Base-by-base conservation (phyloP, 495 filamentous ascomycete species). In the Penicillium coprophilum region DNA sequence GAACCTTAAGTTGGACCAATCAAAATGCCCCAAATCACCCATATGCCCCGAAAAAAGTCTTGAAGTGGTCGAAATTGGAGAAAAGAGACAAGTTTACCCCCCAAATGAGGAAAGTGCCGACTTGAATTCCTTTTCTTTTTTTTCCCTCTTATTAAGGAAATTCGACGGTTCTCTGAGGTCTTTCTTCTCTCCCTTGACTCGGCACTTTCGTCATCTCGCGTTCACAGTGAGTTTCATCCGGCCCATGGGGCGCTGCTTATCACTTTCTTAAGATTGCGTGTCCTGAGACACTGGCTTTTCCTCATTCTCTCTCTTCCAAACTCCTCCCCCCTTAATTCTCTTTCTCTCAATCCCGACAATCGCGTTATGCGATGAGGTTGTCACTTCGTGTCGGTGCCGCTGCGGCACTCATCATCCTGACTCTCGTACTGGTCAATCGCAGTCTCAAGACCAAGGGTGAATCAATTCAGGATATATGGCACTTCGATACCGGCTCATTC, bases 341-440 rank as follows among this genome's bases (percentile, higher is more conserved):
- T 19, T 23, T 32, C 23, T 39, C 40, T 13, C 17, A 7, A 38
- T n/a, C 39, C 32, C 46, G 8, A 44, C 27, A 34, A 63, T 50
- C 58, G 60, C 57, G 71, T 61, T 55, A 77, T 79, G 76, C 71
- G 58, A 75, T 76, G 74, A 72, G 70, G 69, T 46, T 73, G 62
- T 70, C 75, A 66, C 53, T 69, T 58, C 69, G 71, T 55, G 53
- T 75, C 62, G 65, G 69, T 65, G 55, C 60, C 46, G 64, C 61
- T 41, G 55, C 59, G 63, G 65, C 59, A 68, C 64, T 76, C 43
- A 62, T 76, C 34, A 60, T 76, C 58, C 34, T 72, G 55, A 50
- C 67, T 46, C 56, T 77, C 53, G 36, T 74, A 48, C 54, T 77
- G 28, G 36, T 79, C 50, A 71, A 71, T 39, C 66, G 64, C 53